phyloP scores from a whole-genome alignment of 2,329 filamentous ascomycete genomes.

The Colletotrichum higginsianum region DNA sequence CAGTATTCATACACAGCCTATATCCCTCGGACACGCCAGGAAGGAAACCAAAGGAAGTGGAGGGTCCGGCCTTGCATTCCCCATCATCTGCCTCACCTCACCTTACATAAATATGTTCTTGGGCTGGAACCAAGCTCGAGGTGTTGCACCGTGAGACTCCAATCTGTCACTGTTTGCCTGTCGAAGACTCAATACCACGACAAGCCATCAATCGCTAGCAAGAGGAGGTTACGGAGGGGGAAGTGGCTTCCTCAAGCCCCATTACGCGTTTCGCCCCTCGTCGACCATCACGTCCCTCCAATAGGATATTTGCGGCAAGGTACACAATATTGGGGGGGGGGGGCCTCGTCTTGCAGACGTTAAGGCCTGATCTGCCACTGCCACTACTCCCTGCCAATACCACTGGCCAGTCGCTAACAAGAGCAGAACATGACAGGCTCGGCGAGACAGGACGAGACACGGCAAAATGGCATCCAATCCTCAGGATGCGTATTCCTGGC shows the following conservation, averaged over 20 bases:
- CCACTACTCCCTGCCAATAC: constrained; percentile 4
- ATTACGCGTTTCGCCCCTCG: constrained; percentile 43
- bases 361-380: neutral
- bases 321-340: too few species aligned
- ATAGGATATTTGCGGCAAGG: neutral
- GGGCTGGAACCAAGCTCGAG: constrained; percentile 2
- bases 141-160: neutral
- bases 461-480: constrained; percentile 10
- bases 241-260: constrained; percentile 26
- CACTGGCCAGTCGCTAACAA: neutral
- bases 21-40: constrained; percentile 1
- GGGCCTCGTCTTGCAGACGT: too few species aligned
- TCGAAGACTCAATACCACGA: constrained; percentile 2
- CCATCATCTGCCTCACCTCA: neutral
- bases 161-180: neutral
- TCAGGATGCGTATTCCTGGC: neutral
- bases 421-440: neutral
- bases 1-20: constrained; percentile 11
- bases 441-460: constrained; percentile 14
- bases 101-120: constrained; percentile 15
- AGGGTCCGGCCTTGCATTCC: constrained; percentile 27
- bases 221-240: constrained; percentile 4
- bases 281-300: constrained; percentile 29
- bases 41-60: constrained; percentile 6
- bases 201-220: constrained; percentile 3